These are phyloP conservation scores for Syzygium syzygioides DNA, from an alignment of 441 rosid species.

Conservation along the genomic window DNA sequence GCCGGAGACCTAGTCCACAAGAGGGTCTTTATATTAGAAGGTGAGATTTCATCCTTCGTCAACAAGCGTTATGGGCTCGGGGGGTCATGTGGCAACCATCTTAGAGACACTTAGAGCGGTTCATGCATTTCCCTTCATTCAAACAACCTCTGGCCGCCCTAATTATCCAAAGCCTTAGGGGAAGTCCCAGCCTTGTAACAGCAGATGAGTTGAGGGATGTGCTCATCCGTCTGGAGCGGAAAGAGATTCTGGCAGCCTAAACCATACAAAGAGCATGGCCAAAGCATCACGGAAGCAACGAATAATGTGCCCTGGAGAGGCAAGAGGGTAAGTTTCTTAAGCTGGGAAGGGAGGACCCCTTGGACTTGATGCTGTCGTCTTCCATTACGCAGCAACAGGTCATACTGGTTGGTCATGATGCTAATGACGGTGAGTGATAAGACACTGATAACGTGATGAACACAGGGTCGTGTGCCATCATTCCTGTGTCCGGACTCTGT, in stretches of 20 bases:
- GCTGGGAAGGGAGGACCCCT: not conserved
- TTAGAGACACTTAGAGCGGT: not conserved
- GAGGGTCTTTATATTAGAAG: not conserved
- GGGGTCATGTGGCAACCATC: not conserved
- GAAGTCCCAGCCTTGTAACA: not conserved
- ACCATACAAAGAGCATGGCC: not conserved
- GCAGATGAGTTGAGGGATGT: not conserved
- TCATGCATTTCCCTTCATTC: not conserved
- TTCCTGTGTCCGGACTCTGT: not conserved
- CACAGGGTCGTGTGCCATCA: not conserved
- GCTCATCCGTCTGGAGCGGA: not conserved
- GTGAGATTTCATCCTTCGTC: not conserved
- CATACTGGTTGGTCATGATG: not conserved
- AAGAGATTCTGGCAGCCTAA: not conserved
- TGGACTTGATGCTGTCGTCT: not conserved
- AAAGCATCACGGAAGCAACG: not conserved
- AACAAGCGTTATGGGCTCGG: not conserved
- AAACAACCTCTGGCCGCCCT: not conserved
- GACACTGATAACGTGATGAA: not conserved
- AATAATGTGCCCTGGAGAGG: not conserved
- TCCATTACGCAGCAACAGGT: not conserved
- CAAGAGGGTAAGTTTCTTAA: not conserved
- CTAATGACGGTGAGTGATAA: not conserved
- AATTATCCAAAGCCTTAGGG: not conserved
- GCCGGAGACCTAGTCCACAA: not conserved